A percentile compares a stretch with the other conserved stretches of the same genome.
phyloP scores from a whole-genome alignment of 2,329 filamentous ascomycete genomes.

The Fusarium tanahbumbuense region DNA sequence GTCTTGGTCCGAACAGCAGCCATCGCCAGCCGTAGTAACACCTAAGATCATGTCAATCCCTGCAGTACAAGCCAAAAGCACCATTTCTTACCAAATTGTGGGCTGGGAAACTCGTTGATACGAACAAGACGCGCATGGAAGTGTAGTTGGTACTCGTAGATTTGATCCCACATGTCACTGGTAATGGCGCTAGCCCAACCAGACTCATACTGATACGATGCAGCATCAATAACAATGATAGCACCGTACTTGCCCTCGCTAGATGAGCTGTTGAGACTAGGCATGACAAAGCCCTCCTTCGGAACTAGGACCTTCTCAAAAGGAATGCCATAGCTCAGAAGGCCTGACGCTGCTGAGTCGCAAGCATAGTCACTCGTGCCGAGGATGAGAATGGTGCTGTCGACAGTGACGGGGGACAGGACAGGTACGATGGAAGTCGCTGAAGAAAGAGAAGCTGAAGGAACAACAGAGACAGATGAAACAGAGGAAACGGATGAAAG shows the following conservation, averaged over 20 bases:
- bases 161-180: conserved; percentile 17
- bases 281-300: conserved; percentile 12
- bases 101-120: conserved; percentile 31
- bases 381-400: conserved; percentile 5
- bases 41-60: neutral
- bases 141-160: conserved; percentile 26
- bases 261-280: conserved; percentile 18
- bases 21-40: neutral
- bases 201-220: conserved; percentile 25
- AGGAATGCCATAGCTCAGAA: conserved; percentile 34
- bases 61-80: too few species aligned
- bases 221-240: conserved; percentile 25
- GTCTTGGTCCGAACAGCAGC: conserved; percentile 5
- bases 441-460: neutral
- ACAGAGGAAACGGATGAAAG: neutral
- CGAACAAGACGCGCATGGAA: conserved; percentile 35
- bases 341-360: conserved; percentile 9
- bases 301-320: conserved; percentile 25
- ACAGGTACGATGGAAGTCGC: neutral
- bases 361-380: conserved; percentile 6
- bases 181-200: conserved; percentile 33
- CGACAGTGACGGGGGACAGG: neutral
- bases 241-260: conserved; percentile 24
- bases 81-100: conserved; percentile 19
- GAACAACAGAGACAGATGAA: neutral